Percentiles rank a stretch among this genome's conserved stretches.
Evolutionary conservation across 2,329 filamentous ascomycete genomes (phyloP).

Genomic region (Aspergillus aculeatus): DNA sequence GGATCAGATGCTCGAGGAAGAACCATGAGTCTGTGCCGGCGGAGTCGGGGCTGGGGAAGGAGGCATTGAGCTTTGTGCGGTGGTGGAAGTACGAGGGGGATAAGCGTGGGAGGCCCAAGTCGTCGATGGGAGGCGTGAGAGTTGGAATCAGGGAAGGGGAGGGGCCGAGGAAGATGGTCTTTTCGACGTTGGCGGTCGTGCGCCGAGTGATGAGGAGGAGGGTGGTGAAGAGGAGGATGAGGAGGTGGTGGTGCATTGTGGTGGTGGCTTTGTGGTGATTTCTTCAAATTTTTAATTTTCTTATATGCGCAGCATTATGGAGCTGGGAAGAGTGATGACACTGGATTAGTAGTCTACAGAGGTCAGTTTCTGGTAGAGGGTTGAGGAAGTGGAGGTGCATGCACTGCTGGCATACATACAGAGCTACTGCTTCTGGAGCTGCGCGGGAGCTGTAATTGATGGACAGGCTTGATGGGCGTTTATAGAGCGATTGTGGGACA

Average conservation of each 20-base stretch:
- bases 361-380: background rate
- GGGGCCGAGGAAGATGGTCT: constrained; percentile 81
- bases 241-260: constrained; percentile 15
- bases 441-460: background rate
- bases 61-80: constrained; percentile 63
- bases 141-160: constrained; percentile 55
- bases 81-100: constrained; percentile 58
- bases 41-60: constrained; percentile 60
- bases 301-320: constrained; percentile 2
- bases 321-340: background rate
- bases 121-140: constrained; percentile 55
- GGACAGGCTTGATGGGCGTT: background rate
- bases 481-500: background rate
- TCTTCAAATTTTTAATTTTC: background rate
- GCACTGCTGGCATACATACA: too few species aligned
- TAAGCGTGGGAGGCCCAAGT: constrained; percentile 65
- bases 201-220: constrained; percentile 18
- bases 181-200: constrained; percentile 75
- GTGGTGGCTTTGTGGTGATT: background rate
- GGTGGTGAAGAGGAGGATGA: constrained; percentile 19
- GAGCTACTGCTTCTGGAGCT: background rate
- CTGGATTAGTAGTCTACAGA: background rate
- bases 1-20: constrained; percentile 67
- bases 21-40: constrained; percentile 74
- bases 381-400: background rate